Conservation (phyloP, 371 early-diverging fungal species). For the Gilbertella persicaria region DNA sequence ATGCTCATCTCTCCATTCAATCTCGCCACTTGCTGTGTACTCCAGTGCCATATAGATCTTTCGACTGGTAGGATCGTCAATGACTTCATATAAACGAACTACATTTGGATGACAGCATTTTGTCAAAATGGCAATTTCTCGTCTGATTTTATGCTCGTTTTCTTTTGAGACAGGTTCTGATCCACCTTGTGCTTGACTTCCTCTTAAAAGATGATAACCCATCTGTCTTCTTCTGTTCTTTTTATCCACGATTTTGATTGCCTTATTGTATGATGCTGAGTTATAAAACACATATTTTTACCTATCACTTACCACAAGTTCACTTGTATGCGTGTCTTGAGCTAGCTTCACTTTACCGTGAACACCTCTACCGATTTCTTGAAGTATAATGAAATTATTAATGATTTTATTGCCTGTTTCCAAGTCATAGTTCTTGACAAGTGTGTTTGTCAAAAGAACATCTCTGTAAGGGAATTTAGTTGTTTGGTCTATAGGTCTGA, state of each 20-base stretch:
- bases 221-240: constrained; percentile 68
- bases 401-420: constrained; percentile 89
- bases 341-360: constrained; percentile 96
- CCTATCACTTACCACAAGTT: constrained; percentile 60
- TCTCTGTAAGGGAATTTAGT: constrained; percentile 1
- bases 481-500: neutral
- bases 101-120: constrained; percentile 94
- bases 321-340: constrained; percentile 73
- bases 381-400: constrained; percentile 90
- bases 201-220: constrained; percentile 49
- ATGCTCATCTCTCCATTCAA: constrained; percentile 80
- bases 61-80: constrained; percentile 87
- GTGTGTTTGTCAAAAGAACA: constrained; percentile 41
- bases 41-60: constrained; percentile 91
- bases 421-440: constrained; percentile 80
- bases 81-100: constrained; percentile 88
- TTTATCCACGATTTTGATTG: constrained; percentile 87
- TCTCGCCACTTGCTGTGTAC: constrained; percentile 90
- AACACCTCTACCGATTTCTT: constrained; percentile 92
- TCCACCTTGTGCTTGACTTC: constrained; percentile 36
- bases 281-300: constrained; percentile 3
- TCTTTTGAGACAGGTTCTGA: constrained; percentile 34
- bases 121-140: constrained; percentile 95
- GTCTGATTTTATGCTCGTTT: constrained; percentile 86
- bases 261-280: constrained; percentile 46